A percentile compares a stretch with the other conserved stretches of the same genome.
These are phyloP conservation scores for Immersiporthe knoxdaviesiana DNA, from an alignment of 2,329 filamentous ascomycete genomes.

Conservation along the genomic window DNA sequence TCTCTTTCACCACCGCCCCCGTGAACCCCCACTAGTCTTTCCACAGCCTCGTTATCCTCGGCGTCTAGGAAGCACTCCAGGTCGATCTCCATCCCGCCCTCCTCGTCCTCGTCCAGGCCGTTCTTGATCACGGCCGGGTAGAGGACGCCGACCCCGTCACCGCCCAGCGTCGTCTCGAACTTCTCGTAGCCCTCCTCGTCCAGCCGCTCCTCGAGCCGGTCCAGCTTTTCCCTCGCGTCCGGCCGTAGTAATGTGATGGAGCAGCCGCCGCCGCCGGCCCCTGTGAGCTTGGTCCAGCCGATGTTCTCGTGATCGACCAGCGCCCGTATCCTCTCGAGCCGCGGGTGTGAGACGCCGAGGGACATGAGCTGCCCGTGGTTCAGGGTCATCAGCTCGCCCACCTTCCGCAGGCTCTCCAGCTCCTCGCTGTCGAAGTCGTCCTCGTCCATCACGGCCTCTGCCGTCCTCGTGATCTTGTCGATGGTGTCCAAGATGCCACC, in stretches of 20 bases:
- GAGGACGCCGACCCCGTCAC: slow-evolving; percentile 90
- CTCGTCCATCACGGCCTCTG: slow-evolving; percentile 57
- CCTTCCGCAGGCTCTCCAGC: slow-evolving; percentile 65
- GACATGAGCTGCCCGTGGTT: slow-evolving; percentile 94
- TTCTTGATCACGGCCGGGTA: slow-evolving; percentile 92
- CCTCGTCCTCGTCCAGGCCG: slow-evolving; percentile 73
- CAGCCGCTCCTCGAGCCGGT: slow-evolving; percentile 66
- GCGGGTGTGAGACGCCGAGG: slow-evolving; percentile 91
- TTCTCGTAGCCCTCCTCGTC: slow-evolving; percentile 75
- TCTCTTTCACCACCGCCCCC: slow-evolving; percentile 69
- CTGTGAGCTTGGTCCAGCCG: slow-evolving; percentile 97
- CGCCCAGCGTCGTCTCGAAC: slow-evolving; percentile 88
- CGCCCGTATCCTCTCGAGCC: slow-evolving; percentile 88
- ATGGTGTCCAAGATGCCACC: slow-evolving; percentile 84
- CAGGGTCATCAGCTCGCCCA: slow-evolving; percentile 88
- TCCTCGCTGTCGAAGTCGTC: slow-evolving; percentile 70
- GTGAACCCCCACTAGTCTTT: slow-evolving; percentile 81
- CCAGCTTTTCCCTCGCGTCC: slow-evolving; percentile 59
- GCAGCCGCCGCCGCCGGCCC: slow-evolving; percentile 92
- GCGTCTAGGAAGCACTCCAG: slow-evolving; percentile 82
- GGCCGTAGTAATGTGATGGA: slow-evolving; percentile 88
- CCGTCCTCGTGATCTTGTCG: slow-evolving; percentile 67
- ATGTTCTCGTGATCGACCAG: slow-evolving; percentile 86
- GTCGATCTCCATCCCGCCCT: slow-evolving; percentile 91
- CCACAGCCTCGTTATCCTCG: slow-evolving; percentile 81